Evolutionary conservation across 2,329 filamentous ascomycete genomes (phyloP).

Genomic region (Gliomastix tumulicola): DNA sequence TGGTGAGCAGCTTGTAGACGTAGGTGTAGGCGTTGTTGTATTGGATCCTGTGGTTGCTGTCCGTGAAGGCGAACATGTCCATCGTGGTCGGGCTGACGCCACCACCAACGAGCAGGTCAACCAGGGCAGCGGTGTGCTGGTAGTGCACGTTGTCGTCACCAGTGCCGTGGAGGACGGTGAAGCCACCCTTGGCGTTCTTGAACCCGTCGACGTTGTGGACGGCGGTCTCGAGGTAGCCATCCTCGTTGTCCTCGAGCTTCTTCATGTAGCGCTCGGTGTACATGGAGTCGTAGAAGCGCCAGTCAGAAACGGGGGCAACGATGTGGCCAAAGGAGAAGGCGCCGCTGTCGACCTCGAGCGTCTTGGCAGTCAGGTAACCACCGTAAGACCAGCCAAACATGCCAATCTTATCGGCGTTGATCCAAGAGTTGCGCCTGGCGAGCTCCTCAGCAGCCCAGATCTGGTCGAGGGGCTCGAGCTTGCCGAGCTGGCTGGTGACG

Average conservation of each 20-base stretch:
- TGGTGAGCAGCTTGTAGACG: constrained; percentile 57
- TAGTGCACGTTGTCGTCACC: constrained; percentile 70
- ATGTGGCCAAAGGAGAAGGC: constrained; percentile 57
- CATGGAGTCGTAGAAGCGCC: constrained; percentile 65
- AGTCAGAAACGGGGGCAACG: constrained; percentile 60
- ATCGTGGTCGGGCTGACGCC: constrained; percentile 55
- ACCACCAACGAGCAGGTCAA: constrained; percentile 52
- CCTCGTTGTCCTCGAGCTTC: constrained; percentile 44
- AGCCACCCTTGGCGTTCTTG: constrained; percentile 51
- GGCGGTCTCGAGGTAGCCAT: constrained; percentile 54
- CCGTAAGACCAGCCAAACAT: constrained; percentile 67
- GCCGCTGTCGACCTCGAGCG: constrained; percentile 53
- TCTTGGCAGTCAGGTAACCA: constrained; percentile 60
- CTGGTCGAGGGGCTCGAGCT: constrained; percentile 59
- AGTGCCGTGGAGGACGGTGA: constrained; percentile 58
- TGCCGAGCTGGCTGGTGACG: constrained; percentile 53
- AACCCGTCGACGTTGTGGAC: constrained; percentile 54
- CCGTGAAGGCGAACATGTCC: constrained; percentile 58
- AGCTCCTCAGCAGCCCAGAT: constrained; percentile 58
- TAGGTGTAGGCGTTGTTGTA: constrained; percentile 50
- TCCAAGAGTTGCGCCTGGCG: constrained; percentile 38
- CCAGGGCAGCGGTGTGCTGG: constrained; percentile 55
- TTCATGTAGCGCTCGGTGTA: constrained; percentile 73
- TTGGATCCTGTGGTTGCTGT: constrained; percentile 54
- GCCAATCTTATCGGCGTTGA: constrained; percentile 52